phyloP scores from a whole-genome alignment of 352 stramenopile genomes.

The Phytophthora pini region DNA sequence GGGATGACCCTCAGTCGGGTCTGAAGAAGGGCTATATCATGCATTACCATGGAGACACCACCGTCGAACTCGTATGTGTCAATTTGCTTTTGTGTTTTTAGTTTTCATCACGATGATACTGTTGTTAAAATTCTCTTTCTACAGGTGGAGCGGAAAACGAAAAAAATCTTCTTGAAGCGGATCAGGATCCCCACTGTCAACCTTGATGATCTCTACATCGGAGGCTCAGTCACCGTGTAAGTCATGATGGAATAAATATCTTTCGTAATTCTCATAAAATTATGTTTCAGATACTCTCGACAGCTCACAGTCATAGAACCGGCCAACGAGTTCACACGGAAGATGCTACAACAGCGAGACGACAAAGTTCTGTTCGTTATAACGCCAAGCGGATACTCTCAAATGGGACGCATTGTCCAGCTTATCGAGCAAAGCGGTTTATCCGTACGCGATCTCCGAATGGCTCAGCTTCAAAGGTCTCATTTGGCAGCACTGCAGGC shows the following conservation, averaged over 20 bases:
- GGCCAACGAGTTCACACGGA: slow-evolving; percentile 72
- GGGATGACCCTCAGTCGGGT: slow-evolving; percentile 76
- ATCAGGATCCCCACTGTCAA: slow-evolving; percentile 77
- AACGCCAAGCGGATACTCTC: slow-evolving; percentile 50
- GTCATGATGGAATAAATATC: neutral
- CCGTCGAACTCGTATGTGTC: slow-evolving; percentile 66
- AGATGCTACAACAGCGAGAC: slow-evolving; percentile 39
- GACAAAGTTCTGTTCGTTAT: slow-evolving; percentile 59
- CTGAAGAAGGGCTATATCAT: slow-evolving; percentile 77
- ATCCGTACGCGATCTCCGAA: slow-evolving; percentile 47
- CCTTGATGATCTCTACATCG: slow-evolving; percentile 70
- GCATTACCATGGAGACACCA: slow-evolving; percentile 76
- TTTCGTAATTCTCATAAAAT: neutral
- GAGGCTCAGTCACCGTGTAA: slow-evolving; percentile 74
- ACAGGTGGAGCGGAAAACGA: slow-evolving; percentile 68
- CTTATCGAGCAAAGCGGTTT: slow-evolving; percentile 51
- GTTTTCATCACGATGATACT: neutral
- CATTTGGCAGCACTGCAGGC: slow-evolving; percentile 41
- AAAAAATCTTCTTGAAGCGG: slow-evolving; percentile 78
- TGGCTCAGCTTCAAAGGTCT: slow-evolving; percentile 52
- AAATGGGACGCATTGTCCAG: slow-evolving; percentile 56
- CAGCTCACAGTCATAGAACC: slow-evolving; percentile 72
- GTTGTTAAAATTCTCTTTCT: neutral
- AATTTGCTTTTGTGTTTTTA: too few relatives aligned
- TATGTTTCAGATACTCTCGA: slow-evolving; percentile 62